Evolutionary conservation across 768 basidiomycete genomes (phyloP), one percentile per base, ranked within the genome.

Genomic region (Amanita rimosa): DNA sequence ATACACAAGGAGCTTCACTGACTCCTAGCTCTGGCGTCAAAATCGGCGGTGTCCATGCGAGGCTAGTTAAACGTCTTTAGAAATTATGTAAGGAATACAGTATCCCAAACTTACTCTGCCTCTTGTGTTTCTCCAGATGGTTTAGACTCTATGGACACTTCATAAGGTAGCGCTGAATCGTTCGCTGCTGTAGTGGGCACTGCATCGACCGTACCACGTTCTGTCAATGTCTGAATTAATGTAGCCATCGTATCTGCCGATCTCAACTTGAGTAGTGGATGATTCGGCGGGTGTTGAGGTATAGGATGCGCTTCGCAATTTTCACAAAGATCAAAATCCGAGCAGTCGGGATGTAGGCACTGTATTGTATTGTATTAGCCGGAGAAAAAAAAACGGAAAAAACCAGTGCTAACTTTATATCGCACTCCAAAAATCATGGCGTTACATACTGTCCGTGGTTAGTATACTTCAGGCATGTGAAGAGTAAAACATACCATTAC

Each of bases 221-320:
- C 11, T 8, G 31, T 10, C 11, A 14, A 22, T 8, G 19, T 46
- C 44, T 48, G 36, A n/a, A 48, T 19, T 7, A 29, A 13, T 5
- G 33, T 16, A 13, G 71, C 59, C 3, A 75, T 34, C 17, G 33
- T 71, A 14, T 74, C 72, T 1, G 68, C 53, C 0, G 67, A 68
- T 57, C 69, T 81, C 64, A 93, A 68, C 75, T 91, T 93, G 58
- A 91, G 60, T 59, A 94, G 52, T 0, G 82, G 77, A 58, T 94
- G 91, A 27, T 64, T 75, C 10, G 61, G 50, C 0, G 87, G 85
- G 60, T 94, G 90, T 10, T 85, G 68, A 4, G 79, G 65, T 51
- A 91, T 85, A 0, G 90, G 90, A 49, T 78, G 71, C 4, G 87
- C 81, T 64, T 92, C 90, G 64, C 91, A 94, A 46, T 62, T 63